Conservation (phyloP, 345 rosid species). For the Acer campestre region DNA sequence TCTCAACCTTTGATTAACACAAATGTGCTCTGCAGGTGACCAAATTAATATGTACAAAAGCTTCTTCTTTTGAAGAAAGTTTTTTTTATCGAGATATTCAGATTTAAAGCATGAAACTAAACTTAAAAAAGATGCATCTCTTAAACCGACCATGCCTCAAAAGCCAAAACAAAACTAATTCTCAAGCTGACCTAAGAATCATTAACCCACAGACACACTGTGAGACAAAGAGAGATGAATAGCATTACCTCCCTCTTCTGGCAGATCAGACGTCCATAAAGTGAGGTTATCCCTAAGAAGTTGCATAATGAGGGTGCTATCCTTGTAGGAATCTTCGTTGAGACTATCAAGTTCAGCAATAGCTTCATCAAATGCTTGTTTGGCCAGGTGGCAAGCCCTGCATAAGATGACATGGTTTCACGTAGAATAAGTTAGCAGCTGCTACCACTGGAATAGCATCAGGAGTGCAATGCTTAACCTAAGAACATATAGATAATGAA, state of each 20-base stretch:
- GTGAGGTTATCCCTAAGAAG: conserved; percentile 91
- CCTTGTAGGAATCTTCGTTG: conserved; percentile 85
- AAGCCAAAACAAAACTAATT: not conserved
- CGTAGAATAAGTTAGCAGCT: conserved; percentile 8
- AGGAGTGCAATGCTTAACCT: conserved; percentile 1
- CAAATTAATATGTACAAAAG: not conserved
- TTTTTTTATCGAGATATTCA: not conserved
- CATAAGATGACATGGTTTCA: conserved; percentile 19
- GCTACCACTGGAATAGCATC: not conserved
- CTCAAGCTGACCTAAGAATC: not conserved
- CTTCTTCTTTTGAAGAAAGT: not conserved
- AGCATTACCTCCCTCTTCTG: conserved; percentile 75
- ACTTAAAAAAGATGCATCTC: not conserved
- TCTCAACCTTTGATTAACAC: not conserved
- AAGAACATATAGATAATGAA: not conserved
- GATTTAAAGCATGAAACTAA: not conserved
- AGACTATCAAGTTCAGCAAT: conserved; percentile 87
- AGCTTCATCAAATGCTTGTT: conserved; percentile 89
- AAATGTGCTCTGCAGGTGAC: not conserved
- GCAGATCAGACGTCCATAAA: conserved; percentile 80
- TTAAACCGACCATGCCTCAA: not conserved
- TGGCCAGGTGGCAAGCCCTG: conserved; percentile 87
- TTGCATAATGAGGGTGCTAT: conserved; percentile 88
- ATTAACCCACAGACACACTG: not conserved
- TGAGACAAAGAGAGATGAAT: not conserved